Evolutionary conservation across 495 filamentous ascomycete genomes (phyloP).

Genomic region (Entonaema liquescens): DNA sequence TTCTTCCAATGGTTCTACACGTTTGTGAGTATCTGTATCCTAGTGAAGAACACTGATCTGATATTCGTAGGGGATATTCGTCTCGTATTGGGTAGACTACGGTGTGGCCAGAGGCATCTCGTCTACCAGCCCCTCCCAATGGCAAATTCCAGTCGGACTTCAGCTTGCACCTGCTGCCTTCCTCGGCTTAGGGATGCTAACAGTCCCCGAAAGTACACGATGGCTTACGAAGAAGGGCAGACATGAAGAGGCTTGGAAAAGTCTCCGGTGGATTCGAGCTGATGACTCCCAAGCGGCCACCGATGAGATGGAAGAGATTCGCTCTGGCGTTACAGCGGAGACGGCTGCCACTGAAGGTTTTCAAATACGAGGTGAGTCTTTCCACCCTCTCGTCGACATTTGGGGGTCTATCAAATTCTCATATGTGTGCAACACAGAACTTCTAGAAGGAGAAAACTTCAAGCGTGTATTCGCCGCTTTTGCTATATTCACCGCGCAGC

Average conservation of each 20-base stretch:
- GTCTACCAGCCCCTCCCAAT: conserved; percentile 52
- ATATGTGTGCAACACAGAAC: conserved; percentile 37
- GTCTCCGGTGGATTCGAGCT: conserved; percentile 59
- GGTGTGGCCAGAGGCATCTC: conserved; percentile 48
- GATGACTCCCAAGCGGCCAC: conserved; percentile 46
- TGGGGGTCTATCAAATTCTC: not conserved
- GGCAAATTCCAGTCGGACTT: conserved; percentile 62
- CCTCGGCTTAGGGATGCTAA: conserved; percentile 56
- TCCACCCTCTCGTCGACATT: not conserved
- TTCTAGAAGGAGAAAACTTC: conserved; percentile 48
- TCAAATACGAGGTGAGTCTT: conserved; percentile 27
- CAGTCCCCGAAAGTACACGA: conserved; percentile 57
- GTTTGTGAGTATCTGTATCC: conserved; percentile 15
- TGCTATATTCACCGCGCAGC: conserved; percentile 61
- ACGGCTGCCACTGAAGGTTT: conserved; percentile 42
- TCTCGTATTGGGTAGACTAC: conserved; percentile 64
- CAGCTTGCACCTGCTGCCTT: conserved; percentile 58
- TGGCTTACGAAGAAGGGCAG: conserved; percentile 60
- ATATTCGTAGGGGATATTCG: conserved; percentile 53
- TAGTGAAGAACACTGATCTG: not conserved
- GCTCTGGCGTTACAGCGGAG: conserved; percentile 51
- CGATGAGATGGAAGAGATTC: conserved; percentile 55
- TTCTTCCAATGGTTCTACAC: conserved; percentile 55
- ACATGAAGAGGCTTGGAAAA: conserved; percentile 58
- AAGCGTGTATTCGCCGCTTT: conserved; percentile 52